phyloP scores from a whole-genome alignment of 2,329 filamentous ascomycete genomes.

The Cytospora mali region DNA sequence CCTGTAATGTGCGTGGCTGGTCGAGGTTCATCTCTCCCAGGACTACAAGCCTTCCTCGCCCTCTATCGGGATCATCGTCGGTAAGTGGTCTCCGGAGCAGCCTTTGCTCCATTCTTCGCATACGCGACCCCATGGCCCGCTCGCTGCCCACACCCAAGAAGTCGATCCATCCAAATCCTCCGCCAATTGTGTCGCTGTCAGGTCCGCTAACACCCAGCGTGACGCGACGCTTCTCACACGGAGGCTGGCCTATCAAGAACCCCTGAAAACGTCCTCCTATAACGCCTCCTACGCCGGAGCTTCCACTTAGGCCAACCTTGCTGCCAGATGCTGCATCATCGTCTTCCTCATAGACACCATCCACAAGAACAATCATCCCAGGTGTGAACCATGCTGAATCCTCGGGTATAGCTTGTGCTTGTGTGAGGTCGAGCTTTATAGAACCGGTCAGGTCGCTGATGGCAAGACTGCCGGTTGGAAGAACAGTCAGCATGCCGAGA shows the following conservation, averaged over 20 bases:
- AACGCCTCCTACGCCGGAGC: conserved; percentile 81
- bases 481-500: conserved; percentile 77
- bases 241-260: conserved; percentile 88
- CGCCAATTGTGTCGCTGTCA: conserved; percentile 67
- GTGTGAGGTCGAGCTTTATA: conserved; percentile 79
- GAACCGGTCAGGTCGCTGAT: conserved; percentile 87
- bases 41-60: conserved; percentile 66
- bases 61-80: conserved; percentile 37
- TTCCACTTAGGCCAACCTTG: conserved; percentile 64
- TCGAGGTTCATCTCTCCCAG: conserved; percentile 88
- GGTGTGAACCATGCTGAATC: conserved; percentile 91
- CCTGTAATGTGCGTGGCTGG: conserved; percentile 77
- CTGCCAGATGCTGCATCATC: conserved; percentile 67
- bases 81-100: conserved; percentile 54
- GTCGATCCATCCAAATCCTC: conserved; percentile 95
- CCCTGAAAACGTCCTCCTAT: conserved; percentile 92
- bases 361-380: conserved; percentile 93
- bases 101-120: conserved; percentile 77
- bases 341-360: conserved; percentile 96
- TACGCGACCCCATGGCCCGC: conserved; percentile 76
- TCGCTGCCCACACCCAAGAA: conserved; percentile 92
- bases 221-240: conserved; percentile 79
- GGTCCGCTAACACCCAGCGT: conserved; percentile 72
- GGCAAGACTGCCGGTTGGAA: conserved; percentile 80
- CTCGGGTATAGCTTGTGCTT: conserved; percentile 79